Conservation (phyloP, 352 stramenopile species). For the Blastocystis sp. region DNA sequence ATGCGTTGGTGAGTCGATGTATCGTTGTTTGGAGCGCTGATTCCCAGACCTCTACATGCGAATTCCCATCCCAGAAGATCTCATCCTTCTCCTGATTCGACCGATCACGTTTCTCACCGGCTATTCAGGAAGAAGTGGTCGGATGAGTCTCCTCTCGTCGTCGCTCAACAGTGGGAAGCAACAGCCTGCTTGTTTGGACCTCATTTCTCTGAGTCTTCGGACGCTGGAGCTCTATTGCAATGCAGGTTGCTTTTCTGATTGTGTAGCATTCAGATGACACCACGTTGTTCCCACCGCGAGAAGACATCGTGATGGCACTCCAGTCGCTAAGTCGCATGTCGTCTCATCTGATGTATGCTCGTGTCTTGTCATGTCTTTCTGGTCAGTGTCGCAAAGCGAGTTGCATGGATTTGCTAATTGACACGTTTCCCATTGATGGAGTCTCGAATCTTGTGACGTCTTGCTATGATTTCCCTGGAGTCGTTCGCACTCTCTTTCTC, state of each 20-base stretch:
- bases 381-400: not conserved
- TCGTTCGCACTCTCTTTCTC: slow-evolving; percentile 24
- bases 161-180: not conserved
- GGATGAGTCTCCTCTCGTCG: not conserved
- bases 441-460: not conserved
- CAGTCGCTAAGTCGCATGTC: not conserved
- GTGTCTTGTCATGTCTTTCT: not conserved
- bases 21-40: not conserved
- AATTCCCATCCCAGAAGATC: not conserved
- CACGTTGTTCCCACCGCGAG: not conserved
- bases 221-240: slow-evolving; percentile 46
- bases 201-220: not conserved
- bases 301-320: not conserved
- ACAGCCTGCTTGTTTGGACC: not conserved
- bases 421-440: not conserved
- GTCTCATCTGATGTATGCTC: not conserved
- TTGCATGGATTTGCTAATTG: not conserved
- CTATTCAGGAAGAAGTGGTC: not conserved
- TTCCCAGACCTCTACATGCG: not conserved
- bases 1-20: slow-evolving; percentile 9
- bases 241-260: not conserved
- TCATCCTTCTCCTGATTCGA: not conserved
- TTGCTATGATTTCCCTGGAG: not conserved
- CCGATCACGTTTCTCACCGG: not conserved
- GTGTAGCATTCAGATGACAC: not conserved